phyloP scores from a whole-genome alignment of 1,139 yeast genomes.

The Nakaseomyces uthaithaninus region DNA sequence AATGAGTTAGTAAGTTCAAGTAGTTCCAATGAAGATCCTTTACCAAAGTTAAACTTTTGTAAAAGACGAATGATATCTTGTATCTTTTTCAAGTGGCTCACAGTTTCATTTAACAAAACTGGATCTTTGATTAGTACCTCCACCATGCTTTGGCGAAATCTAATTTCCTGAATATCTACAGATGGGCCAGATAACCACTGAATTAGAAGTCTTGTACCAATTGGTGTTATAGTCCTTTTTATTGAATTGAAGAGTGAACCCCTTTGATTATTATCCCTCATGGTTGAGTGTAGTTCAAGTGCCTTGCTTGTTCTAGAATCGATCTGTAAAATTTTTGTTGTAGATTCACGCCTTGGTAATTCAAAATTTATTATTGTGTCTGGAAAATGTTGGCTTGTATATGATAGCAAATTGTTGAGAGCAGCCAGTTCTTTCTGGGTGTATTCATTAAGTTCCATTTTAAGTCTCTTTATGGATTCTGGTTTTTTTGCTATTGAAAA shows the following conservation, averaged over 20 bases:
- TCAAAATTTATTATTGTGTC: slow-evolving; percentile 42
- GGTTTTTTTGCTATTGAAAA: slow-evolving; percentile 22
- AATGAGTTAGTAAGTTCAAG: slow-evolving; percentile 39
- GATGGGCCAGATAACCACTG: slow-evolving; percentile 84
- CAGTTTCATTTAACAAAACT: slow-evolving; percentile 33
- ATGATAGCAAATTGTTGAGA: slow-evolving; percentile 47
- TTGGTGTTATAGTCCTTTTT: slow-evolving; percentile 64
- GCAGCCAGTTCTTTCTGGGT: slow-evolving; percentile 45
- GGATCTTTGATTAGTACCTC: slow-evolving; percentile 41
- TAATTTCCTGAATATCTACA: slow-evolving; percentile 47
- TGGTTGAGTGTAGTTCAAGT: slow-evolving; percentile 56
- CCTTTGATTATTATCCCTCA: slow-evolving; percentile 48
- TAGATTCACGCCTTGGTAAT: slow-evolving; percentile 44
- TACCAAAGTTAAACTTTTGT: slow-evolving; percentile 43
- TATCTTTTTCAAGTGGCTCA: slow-evolving; percentile 33
- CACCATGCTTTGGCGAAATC: slow-evolving; percentile 56
- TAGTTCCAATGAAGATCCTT: slow-evolving; percentile 41
- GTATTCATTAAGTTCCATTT: slow-evolving; percentile 27
- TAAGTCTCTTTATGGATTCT: slow-evolving; percentile 21
- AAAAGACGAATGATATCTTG: slow-evolving; percentile 48
- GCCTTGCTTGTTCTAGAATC: slow-evolving; percentile 80
- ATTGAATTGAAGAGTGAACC: slow-evolving; percentile 69
- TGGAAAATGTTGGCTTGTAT: slow-evolving; percentile 51
- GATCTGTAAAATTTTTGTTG: slow-evolving; percentile 56
- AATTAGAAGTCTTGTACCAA: slow-evolving; percentile 70